Evolutionary conservation across 257 asterid genomes (phyloP), one percentile per base, ranked within the genome.

Genomic region (Voacanga thouarsii): DNA sequence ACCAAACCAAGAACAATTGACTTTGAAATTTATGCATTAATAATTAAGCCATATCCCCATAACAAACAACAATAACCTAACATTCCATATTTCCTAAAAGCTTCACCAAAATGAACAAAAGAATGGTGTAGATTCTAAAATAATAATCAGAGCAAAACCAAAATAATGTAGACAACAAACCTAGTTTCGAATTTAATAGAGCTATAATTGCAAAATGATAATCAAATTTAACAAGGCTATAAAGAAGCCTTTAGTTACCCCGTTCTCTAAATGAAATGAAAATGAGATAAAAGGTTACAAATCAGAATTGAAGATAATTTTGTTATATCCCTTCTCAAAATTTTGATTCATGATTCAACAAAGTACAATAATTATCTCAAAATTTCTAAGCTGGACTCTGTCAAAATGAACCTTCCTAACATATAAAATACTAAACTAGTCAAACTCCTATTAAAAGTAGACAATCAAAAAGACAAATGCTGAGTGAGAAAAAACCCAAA

Each of bases 21-120:
- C 37, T 37, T 53, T 61, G 41, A 66, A 55, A 61, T 23, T 60
- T 39, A 45, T 18, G 59, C 44, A 76, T 39, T 41, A 28, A 66
- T 1, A 47, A 41, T 12, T 30, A 2, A 47, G 63, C 33, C 74
- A 72, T 49, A 47, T 33, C 50, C 47, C 51, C 30, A 14, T 77
- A 59, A 59, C 41, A 77, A 15, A 4, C 71, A 65, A 5, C 59
- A 78, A 56, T 12, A 69, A 57, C 51, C 81, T 49, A 61, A 45
- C 24, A 72, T 41, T 41, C 43, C 19, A 18, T 61, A 33, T 30
- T 28, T 63, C 8, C 57, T 44, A 7, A 72, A 21, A 15, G n/a
- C n/a, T 33, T 45, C 67, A 51, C 66, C 75, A 39, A 79, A 72
- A 6, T 10, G 23, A 53, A 39, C 68, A 47, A 72, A 45, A 37